These are phyloP conservation scores for Capsicum chinense DNA, from an alignment of 257 asterid species.

Conservation along the genomic window DNA sequence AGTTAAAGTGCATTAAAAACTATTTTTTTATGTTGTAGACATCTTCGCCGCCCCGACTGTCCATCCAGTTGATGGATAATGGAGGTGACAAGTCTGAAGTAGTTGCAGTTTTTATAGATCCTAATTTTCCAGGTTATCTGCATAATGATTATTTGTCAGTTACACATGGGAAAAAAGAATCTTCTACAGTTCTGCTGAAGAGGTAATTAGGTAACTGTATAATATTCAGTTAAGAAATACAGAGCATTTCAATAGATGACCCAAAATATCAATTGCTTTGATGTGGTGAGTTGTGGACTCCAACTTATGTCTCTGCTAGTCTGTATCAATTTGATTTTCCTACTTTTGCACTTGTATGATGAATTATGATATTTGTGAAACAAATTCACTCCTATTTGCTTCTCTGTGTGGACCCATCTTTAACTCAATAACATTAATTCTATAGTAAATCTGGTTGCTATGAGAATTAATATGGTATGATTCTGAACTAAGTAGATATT, in stretches of 20 bases:
- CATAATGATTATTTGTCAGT: slow-evolving; percentile 74
- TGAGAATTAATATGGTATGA: background rate
- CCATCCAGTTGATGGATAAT: slow-evolving; percentile 92
- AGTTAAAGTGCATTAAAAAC: slow-evolving; percentile 29
- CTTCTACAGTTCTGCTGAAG: slow-evolving; percentile 63
- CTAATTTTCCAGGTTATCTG: slow-evolving; percentile 78
- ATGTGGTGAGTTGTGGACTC: too few relatives aligned
- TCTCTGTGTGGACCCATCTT: background rate
- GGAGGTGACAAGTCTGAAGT: slow-evolving; percentile 86
- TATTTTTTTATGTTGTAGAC: slow-evolving; percentile 56
- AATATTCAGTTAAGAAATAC: background rate
- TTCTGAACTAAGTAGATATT: background rate
- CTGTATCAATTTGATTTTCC: too few relatives aligned
- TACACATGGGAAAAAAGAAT: slow-evolving; percentile 68
- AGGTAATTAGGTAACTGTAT: slow-evolving; percentile 53
- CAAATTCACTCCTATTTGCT: background rate
- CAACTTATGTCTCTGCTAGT: too few relatives aligned
- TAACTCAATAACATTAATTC: background rate
- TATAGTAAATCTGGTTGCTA: background rate
- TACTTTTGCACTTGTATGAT: background rate
- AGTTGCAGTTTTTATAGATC: slow-evolving; percentile 93
- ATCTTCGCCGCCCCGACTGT: slow-evolving; percentile 64
- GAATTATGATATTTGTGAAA: background rate
- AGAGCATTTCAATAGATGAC: background rate
- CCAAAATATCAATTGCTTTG: background rate